phyloP scores from a whole-genome alignment of 768 basidiomycete species.

The Mycena kentingensis region DNA sequence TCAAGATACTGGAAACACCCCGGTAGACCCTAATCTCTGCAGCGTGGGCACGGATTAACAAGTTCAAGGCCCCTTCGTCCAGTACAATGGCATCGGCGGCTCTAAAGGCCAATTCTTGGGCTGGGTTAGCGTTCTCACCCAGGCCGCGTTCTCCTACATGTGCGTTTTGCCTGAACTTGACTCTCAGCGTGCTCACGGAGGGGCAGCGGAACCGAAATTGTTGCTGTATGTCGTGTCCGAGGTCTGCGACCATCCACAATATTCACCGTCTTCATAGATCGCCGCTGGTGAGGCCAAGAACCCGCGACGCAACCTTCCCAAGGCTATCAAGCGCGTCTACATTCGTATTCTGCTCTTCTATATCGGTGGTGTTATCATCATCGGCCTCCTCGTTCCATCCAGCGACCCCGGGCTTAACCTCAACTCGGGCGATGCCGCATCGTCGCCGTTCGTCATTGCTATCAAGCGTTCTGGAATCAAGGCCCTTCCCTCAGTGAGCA shows the following conservation, averaged over 20 bases:
- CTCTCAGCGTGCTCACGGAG: not conserved
- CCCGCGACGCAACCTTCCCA: slow-evolving; percentile 64
- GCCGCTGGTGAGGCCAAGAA: slow-evolving; percentile 92
- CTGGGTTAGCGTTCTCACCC: slow-evolving; percentile 68
- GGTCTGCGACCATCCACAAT: not conserved
- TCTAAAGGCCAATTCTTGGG: slow-evolving; percentile 72
- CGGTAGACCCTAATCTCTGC: not conserved
- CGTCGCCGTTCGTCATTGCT: slow-evolving; percentile 91
- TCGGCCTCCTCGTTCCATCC: slow-evolving; percentile 82
- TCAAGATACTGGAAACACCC: slow-evolving; percentile 92
- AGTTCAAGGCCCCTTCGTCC: slow-evolving; percentile 71
- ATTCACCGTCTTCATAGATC: slow-evolving; percentile 49
- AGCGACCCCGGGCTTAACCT: slow-evolving; percentile 58
- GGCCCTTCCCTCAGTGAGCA: slow-evolving; percentile 67
- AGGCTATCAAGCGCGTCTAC: slow-evolving; percentile 73
- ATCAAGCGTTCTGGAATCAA: slow-evolving; percentile 83
- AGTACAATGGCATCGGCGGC: slow-evolving; percentile 65
- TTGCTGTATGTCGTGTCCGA: slow-evolving; percentile 58
- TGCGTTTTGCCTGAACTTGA: slow-evolving; percentile 11
- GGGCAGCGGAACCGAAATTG: slow-evolving; percentile 89
- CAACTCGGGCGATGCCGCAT: slow-evolving; percentile 60
- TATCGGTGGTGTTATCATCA: slow-evolving; percentile 38
- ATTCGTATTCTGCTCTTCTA: slow-evolving; percentile 64
- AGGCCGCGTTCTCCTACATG: slow-evolving; percentile 83
- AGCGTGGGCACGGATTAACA: not conserved